Base-by-base conservation (phyloP, 352 stramenopile genomes). In the Pilasporangium apinafurcum region DNA sequence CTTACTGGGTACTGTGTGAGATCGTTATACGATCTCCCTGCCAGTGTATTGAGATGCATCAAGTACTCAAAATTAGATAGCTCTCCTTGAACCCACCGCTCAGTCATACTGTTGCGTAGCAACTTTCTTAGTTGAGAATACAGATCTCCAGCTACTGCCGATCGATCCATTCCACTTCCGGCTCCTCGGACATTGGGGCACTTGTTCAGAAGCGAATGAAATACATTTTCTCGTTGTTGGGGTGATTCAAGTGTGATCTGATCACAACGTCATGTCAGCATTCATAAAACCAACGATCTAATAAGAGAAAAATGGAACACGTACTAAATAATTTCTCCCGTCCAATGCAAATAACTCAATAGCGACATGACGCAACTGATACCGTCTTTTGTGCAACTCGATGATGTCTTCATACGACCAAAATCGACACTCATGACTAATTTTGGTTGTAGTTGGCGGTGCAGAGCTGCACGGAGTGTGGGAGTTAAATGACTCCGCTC, bases 11-110 rank as follows among this genome's bases (percentile, higher is more conserved):
- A 99, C 56, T 99, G 96, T 46, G 89, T 98, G 6, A 98, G 83
- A 38, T 98, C 95, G 68, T 98, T 98, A 65, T 97, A 98, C 37
- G 83, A 97, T n/a, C 96, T 59, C 7, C 96, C 96, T 3, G 94
- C 95, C 18, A 98, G 71, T 4, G 92, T 96, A 62, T 98, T 98
- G 26, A 98, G 74, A 51, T 97, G 83, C 59, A 98, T 95, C 20
- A 98, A 65, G 53, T 98, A 99, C 41, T 98, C 96, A 48, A 98
- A 98, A 32, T 89, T 91, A 8, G 79, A 75, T 36, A 91, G 80
- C 30, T 83, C 68, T 3, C 71, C 67, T 21, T 65, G 38, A 13
- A 89, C 67, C 79, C 79, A 91, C 5, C 77, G 73, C 66, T 87
- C 71, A 3, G 74, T 85, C 70, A 91, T 86, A 31, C 57, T 86